Conservation (phyloP, 176 grass and related monocot species). For the Zoysia pacifica region DNA sequence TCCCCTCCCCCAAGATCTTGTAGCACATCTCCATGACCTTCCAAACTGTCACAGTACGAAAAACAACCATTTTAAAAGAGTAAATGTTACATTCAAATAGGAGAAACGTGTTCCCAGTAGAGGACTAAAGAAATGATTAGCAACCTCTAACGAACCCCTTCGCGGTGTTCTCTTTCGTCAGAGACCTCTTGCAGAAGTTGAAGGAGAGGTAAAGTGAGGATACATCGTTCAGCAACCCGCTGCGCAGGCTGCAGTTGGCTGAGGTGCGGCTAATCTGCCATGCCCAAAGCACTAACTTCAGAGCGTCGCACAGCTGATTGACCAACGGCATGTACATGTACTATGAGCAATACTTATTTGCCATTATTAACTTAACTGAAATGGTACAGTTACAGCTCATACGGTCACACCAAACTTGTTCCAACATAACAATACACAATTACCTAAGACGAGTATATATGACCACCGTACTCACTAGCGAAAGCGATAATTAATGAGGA, state of each 20-base stretch:
- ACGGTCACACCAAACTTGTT: neutral
- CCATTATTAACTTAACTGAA: neutral
- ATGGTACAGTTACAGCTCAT: neutral
- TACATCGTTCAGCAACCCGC: slow-evolving; percentile 60
- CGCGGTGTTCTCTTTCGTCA: slow-evolving; percentile 61
- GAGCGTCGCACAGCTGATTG: neutral
- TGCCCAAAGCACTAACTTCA: slow-evolving; percentile 8
- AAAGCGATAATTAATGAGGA: neutral
- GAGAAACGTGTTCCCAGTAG: neutral
- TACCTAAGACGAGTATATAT: neutral
- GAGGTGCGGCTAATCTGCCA: slow-evolving; percentile 59
- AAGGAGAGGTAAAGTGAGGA: slow-evolving; percentile 75
- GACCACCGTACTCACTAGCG: neutral
- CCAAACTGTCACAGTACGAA: slow-evolving; percentile 60
- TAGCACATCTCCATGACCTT: slow-evolving; percentile 89
- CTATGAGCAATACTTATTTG: neutral
- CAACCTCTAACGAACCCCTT: slow-evolving; percentile 76
- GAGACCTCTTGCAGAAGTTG: slow-evolving; percentile 71
- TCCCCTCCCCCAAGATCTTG: slow-evolving; percentile 73
- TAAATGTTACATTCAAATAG: neutral
- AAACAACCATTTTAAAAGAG: neutral
- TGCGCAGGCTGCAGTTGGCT: slow-evolving; percentile 61
- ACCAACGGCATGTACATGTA: neutral
- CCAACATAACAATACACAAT: neutral
- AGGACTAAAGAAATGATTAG: neutral